phyloP scores from a whole-genome alignment of 768 basidiomycete species.

The Tricholoma terreum region DNA sequence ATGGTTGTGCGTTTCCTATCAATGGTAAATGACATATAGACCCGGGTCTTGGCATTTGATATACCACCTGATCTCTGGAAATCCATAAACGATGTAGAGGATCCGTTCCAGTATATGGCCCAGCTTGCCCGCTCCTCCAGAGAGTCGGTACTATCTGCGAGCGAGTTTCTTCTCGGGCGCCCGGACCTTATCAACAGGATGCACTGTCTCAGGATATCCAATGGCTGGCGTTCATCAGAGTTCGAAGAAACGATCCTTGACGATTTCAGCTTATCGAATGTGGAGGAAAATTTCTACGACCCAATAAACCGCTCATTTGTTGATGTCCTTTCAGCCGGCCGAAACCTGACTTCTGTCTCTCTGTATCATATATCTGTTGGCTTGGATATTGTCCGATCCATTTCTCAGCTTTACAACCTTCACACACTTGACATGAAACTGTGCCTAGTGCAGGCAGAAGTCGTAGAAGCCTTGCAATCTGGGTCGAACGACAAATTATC shows the following conservation, averaged over 20 bases:
- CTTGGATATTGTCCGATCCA: slow-evolving; percentile 14
- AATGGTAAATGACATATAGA: no score
- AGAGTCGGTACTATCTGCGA: background rate
- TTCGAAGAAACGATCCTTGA: background rate
- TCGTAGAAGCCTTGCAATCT: slow-evolving; percentile 9
- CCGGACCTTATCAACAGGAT: slow-evolving; percentile 1
- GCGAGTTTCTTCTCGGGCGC: background rate
- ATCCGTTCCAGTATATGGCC: no score
- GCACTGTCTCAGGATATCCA: background rate
- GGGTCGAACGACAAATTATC: slow-evolving; percentile 14
- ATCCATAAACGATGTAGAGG: no score
- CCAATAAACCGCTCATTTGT: background rate
- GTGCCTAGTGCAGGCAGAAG: slow-evolving; percentile 10
- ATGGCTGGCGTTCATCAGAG: background rate
- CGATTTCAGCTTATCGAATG: background rate
- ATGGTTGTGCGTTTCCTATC: no score
- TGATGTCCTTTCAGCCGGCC: no score
- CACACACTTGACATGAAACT: slow-evolving; percentile 20
- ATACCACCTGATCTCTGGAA: no score
- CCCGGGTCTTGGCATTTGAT: no score
- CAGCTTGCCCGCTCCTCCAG: background rate
- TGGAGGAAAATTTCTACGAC: background rate
- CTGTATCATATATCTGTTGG: slow-evolving; percentile 10
- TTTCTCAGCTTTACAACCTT: slow-evolving; percentile 16
- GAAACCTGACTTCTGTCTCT: no score